Base-by-base conservation (phyloP, 2,329 filamentous ascomycete species). In the Colletotrichum sp. region DNA sequence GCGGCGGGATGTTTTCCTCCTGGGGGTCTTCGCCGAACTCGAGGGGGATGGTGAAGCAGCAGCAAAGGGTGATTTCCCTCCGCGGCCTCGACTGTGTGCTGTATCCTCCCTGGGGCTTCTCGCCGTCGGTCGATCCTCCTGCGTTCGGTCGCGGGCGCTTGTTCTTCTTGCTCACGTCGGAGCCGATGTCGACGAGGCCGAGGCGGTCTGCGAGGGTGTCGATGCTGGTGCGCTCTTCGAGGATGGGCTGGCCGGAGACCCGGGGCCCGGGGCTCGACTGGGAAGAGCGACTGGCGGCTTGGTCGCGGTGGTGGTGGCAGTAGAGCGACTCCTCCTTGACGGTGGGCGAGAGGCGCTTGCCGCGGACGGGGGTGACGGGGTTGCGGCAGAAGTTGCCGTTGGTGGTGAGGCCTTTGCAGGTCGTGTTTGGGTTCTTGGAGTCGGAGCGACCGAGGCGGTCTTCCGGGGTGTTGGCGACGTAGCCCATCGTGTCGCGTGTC, bases 221-320 rank as follows among this genome's bases (percentile, higher is more conserved):
- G 72, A 99, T 90, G 80, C 96, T 98, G 39, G 92, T 93, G 68
- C 95, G 89, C 73, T 91, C 88, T 79, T 93, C 90, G 70, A 93
- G 84, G 6, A 93, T 90, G 8, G 91, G 89, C 6, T 90, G 86
- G 22, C 86, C 82, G 57, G 82, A 83, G 74, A 81, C 80, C 57
- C 84, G 83, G 6, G 86, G 87, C 3, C 87, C 87, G 3, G 88
- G 86, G 76, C 85, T 89, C 22, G 88, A 88, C 60, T 83, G 83
- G 3, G 88, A 83, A 10, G 89, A 88, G 73, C 83, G 81, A 79
- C 83, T 82, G 72, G 95, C 95, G 72, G 95, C 95, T 84, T 99
- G 97, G 73, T 97, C 95, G 83, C 95, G 96, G 87, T 99, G 97
- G 84, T 98, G 96, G 94, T 95, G 98, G 88, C 96, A 99, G 86